Conservation (phyloP, 805 yeast genomes). For the Sungouiella thailandica region DNA sequence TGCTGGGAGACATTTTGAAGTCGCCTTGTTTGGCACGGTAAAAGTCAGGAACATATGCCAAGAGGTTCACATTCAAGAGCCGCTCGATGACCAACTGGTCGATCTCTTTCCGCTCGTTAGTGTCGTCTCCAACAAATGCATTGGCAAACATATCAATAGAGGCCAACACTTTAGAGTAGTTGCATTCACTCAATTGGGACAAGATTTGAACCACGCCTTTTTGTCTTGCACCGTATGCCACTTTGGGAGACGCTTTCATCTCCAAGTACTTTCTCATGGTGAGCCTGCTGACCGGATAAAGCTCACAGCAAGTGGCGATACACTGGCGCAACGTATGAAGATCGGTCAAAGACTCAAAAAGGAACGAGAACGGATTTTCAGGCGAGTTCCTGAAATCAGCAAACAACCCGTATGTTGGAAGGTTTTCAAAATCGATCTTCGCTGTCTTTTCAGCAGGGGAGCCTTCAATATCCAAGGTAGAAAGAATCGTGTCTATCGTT, state of each 20-base stretch:
- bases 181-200: slow-evolving; percentile 18
- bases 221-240: slow-evolving; percentile 12
- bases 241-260: slow-evolving; percentile 15
- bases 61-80: slow-evolving; percentile 24
- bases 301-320: slow-evolving; percentile 26
- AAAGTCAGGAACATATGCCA: slow-evolving; percentile 18
- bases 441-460: background rate
- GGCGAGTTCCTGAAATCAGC: slow-evolving; percentile 14
- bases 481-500: slow-evolving; percentile 12
- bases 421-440: background rate
- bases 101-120: slow-evolving; percentile 9
- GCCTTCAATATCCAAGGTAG: background rate
- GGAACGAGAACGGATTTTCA: slow-evolving; percentile 12
- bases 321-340: slow-evolving; percentile 16
- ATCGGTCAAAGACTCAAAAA: slow-evolving; percentile 15
- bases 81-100: slow-evolving; percentile 23
- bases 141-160: slow-evolving; percentile 18
- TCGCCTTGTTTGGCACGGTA: slow-evolving; percentile 7
- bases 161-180: slow-evolving; percentile 17
- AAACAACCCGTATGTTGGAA: slow-evolving; percentile 6
- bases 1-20: slow-evolving; percentile 6
- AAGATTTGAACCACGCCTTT: slow-evolving; percentile 25
- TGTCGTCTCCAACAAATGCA: slow-evolving; percentile 15
- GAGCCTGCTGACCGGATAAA: slow-evolving; percentile 32
- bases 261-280: slow-evolving; percentile 26